These are phyloP conservation scores for Metarhizium humberi DNA, from an alignment of 2,329 filamentous ascomycete species.

Conservation along the genomic window DNA sequence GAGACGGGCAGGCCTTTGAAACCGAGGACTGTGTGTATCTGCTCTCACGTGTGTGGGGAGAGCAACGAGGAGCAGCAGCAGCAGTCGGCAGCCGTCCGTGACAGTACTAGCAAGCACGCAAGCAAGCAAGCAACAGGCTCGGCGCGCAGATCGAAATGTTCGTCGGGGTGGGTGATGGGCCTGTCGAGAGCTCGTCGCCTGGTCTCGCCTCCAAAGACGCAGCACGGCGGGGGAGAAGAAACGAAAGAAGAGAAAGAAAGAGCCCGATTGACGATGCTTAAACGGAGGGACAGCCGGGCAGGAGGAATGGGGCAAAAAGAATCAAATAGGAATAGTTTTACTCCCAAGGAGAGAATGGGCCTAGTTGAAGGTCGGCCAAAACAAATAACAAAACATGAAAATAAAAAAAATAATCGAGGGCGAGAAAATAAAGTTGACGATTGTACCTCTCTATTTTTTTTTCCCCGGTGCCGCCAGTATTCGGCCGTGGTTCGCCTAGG, in stretches of 20 bases:
- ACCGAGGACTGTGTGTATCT: background rate
- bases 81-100: background rate
- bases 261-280: background rate
- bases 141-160: background rate
- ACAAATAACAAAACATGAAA: background rate
- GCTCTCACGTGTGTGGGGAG: background rate
- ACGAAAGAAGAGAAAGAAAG: constrained; percentile 4
- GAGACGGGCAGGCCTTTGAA: background rate
- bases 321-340: background rate
- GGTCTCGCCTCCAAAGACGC: background rate
- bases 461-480: background rate
- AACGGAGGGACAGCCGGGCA: background rate
- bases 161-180: background rate
- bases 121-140: background rate
- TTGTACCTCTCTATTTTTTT: background rate
- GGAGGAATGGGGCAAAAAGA: background rate
- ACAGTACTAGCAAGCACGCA: background rate
- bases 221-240: background rate
- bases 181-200: constrained; percentile 1
- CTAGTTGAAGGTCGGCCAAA: background rate
- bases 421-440: background rate
- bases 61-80: background rate
- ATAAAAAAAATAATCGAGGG: background rate
- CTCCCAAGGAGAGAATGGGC: background rate
- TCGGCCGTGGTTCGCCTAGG: background rate